Evolutionary conservation across 257 asterid genomes (phyloP).

Genomic region (Solanum verrucosum): DNA sequence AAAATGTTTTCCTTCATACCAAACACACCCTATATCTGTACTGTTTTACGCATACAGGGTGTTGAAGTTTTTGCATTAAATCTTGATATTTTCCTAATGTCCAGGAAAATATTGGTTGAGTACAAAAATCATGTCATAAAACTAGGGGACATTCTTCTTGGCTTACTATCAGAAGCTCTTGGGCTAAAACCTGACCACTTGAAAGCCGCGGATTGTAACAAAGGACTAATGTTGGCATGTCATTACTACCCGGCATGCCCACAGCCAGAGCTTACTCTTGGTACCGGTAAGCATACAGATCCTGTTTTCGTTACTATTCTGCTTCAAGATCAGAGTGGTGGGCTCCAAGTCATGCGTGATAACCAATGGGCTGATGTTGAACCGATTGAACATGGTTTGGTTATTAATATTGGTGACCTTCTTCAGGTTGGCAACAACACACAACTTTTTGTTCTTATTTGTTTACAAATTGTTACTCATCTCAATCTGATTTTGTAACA

Average conservation of each 20-base stretch:
- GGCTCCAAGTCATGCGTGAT: conserved; percentile 56
- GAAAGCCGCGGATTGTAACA: conserved; percentile 28
- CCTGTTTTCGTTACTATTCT: conserved; percentile 48
- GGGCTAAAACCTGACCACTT: conserved; percentile 39
- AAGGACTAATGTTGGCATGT: conserved; percentile 20
- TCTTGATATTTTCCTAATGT: background rate
- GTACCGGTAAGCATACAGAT: conserved; percentile 59
- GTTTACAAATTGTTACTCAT: background rate
- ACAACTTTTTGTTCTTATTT: background rate
- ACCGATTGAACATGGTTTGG: conserved; percentile 41
- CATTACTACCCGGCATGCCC: conserved; percentile 78
- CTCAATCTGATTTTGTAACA: background rate
- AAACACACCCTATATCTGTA: background rate
- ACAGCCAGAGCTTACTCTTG: conserved; percentile 56
- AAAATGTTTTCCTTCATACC: too few relatives aligned
- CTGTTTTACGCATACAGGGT: background rate
- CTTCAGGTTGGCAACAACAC: conserved; percentile 40
- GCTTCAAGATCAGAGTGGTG: conserved; percentile 54
- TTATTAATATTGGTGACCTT: conserved; percentile 66
- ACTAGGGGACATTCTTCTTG: conserved; percentile 35
- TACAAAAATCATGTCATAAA: conserved; percentile 23
- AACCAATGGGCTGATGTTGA: conserved; percentile 39
- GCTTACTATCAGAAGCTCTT: conserved; percentile 63
- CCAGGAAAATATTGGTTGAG: conserved; percentile 35
- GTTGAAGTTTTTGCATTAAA: background rate